phyloP scores from a whole-genome alignment of 495 filamentous ascomycete genomes.

The Aeminium ludgeri region DNA sequence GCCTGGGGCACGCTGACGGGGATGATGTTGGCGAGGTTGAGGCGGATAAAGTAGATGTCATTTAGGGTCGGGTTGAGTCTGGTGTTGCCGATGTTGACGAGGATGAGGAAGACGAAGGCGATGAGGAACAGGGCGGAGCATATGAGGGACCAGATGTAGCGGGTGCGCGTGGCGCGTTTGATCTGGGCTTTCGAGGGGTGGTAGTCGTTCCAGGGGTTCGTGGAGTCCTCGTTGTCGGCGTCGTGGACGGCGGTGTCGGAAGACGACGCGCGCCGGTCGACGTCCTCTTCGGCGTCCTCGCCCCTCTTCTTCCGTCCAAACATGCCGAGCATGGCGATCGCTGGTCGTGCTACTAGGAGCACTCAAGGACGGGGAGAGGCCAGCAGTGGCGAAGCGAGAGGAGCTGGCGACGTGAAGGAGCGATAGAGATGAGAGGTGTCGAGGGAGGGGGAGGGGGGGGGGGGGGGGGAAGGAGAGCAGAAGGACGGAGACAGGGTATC shows the following conservation, averaged over 20 bases:
- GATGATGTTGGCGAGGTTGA: constrained; percentile 72
- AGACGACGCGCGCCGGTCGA: neutral
- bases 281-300: neutral
- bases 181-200: constrained; percentile 22
- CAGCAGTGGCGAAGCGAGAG: neutral
- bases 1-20: constrained; percentile 58
- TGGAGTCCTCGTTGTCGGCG: constrained; percentile 17
- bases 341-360: neutral
- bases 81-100: constrained; percentile 62
- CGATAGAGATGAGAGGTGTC: too few species aligned
- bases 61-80: constrained; percentile 40
- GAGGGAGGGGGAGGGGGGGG: neutral
- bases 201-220: constrained; percentile 15
- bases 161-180: constrained; percentile 39
- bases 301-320: constrained; percentile 15
- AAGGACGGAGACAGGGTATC: too few species aligned
- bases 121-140: constrained; percentile 55
- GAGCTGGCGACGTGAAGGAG: neutral
- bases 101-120: constrained; percentile 56
- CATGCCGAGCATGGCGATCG: constrained; percentile 3
- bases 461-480: neutral
- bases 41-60: constrained; percentile 63
- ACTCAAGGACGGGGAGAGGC: neutral
- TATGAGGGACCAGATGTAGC: constrained; percentile 37
- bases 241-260: constrained; percentile 9